A percentile compares a stretch with the other conserved stretches of the same genome.
These are phyloP conservation scores for Blastobotrys robertii DNA, from an alignment of 805 yeast species.

Conservation along the genomic window DNA sequence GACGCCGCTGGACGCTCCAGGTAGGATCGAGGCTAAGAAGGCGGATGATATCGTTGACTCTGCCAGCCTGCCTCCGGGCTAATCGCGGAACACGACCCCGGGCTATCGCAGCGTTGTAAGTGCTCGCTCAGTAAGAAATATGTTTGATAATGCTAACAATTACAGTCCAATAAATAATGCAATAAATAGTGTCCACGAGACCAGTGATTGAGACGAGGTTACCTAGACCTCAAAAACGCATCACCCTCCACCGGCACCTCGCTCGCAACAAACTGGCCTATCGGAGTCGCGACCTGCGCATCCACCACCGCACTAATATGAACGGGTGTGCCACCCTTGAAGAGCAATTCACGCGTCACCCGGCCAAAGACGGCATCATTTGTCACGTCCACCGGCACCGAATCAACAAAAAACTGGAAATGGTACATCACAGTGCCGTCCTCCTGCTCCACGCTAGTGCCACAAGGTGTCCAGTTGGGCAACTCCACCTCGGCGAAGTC, in stretches of 20 bases:
- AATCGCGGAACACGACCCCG: no score
- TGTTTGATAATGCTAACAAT: background rate
- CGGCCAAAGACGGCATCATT: constrained; percentile 33
- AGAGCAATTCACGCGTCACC: constrained; percentile 35
- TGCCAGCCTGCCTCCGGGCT: constrained; percentile 87
- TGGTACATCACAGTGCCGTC: constrained; percentile 19
- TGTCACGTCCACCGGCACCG: constrained; percentile 35
- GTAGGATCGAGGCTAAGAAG: constrained; percentile 40
- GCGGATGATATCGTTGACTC: constrained; percentile 71
- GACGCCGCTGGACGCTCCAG: constrained; percentile 64
- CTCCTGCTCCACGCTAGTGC: constrained; percentile 15
- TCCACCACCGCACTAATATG: constrained; percentile 33
- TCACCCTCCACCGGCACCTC: constrained; percentile 17
- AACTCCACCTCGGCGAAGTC: constrained; percentile 38
- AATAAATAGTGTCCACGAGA: background rate
- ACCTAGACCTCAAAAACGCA: constrained; percentile 10
- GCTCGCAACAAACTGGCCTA: constrained; percentile 26
- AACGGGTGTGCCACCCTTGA: constrained; percentile 32
- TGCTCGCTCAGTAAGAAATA: background rate
- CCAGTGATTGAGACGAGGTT: background rate
- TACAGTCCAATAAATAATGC: background rate
- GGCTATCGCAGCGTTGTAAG: background rate
- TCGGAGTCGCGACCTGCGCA: constrained; percentile 21
- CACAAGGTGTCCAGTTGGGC: constrained; percentile 38
- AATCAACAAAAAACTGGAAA: constrained; percentile 33